Evolutionary conservation across 2,329 filamentous ascomycete genomes (phyloP).

Genomic region (Ascochyta rabiei): DNA sequence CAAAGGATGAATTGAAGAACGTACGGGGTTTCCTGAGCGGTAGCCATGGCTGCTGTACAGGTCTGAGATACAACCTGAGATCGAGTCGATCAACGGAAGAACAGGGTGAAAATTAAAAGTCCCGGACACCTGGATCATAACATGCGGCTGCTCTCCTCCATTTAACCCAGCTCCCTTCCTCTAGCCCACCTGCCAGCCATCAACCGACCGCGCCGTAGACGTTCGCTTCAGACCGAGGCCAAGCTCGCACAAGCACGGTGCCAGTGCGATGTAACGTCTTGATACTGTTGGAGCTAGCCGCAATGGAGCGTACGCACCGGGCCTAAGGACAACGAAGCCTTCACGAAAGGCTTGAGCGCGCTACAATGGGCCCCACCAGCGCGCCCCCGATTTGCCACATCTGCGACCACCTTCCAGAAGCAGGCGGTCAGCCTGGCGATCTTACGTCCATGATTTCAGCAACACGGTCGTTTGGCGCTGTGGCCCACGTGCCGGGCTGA

Average conservation of each 20-base stretch:
- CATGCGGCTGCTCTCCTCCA: constrained; percentile 23
- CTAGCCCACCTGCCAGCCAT: constrained; percentile 11
- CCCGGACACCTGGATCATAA: constrained; percentile 19
- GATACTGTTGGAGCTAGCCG: constrained; percentile 25
- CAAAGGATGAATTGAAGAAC: constrained; percentile 1
- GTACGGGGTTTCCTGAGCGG: constrained; percentile 39
- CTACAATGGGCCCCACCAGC: constrained; percentile 16
- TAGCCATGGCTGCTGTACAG: constrained; percentile 29
- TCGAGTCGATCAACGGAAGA: constrained; percentile 16
- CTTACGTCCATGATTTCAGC: constrained; percentile 28
- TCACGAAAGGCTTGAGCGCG: constrained; percentile 35
- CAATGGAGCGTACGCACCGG: constrained; percentile 18
- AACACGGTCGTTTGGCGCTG: constrained; percentile 5
- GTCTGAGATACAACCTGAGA: constrained; percentile 18
- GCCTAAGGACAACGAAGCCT: constrained; percentile 33
- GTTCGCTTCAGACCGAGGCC: constrained; percentile 22
- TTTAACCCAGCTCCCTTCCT: constrained; percentile 29
- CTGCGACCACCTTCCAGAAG: constrained; percentile 35
- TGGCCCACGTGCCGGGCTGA: constrained; percentile 23
- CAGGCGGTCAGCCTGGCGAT: constrained; percentile 20
- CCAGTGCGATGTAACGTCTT: constrained; percentile 42
- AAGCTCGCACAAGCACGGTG: constrained; percentile 34
- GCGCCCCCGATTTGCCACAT: constrained; percentile 7
- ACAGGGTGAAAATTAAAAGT: constrained; percentile 10
- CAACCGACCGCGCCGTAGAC: constrained; percentile 16